Base-by-base conservation (phyloP, 176 grass and related monocot species). In the Elaeis guineensis region DNA sequence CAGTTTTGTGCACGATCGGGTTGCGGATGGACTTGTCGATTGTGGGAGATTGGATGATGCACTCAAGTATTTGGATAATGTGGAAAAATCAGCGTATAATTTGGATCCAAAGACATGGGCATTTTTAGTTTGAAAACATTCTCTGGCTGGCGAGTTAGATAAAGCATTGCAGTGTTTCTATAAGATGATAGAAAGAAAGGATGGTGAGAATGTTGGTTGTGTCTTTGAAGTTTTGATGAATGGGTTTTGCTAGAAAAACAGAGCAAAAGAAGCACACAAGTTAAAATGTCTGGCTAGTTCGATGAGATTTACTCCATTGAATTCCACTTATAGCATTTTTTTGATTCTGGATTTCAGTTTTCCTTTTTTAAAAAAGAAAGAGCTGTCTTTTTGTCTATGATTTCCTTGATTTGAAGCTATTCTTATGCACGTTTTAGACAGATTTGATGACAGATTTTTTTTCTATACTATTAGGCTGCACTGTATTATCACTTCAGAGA, bases 21-120 rank as follows among this genome's bases (percentile, higher is more conserved):
- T 76, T 86, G 59, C 83, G 55, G 23, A 78, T 71, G 77, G 79
- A 65, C 77, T 95, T 63, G 89, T 70, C 59, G 50, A 89, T 55
- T 76, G 73, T 21, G 65, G 71, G 21, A 75, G 66, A 29, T 79
- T 86, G 35, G 82, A 95, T 53, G 63, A 83, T 28, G 76, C 82
- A 0, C 32, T 14, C 14, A 15, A 78, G 18, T 85, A 89, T 82
- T 54, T 89, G 51, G 54, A 17, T 63, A 12, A 50, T 54, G 59
- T 83, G 51, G 69, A 86, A 72, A 21, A 80, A 69, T 66, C 76
- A 24, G 85, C 81, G 28, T 63, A 72, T 82, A 95, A 55, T n/a
- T 67, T 82, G 61, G 56, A 82, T 79, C 55, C 71, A 57, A 73
- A 68, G 21, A 52, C 74, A 82, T 82, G 75, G 84, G 66, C 65